A percentile compares a stretch with the other conserved stretches of the same genome.
phyloP scores from a whole-genome alignment of 495 filamentous ascomycete genomes.

The Penicillium crystallinum region DNA sequence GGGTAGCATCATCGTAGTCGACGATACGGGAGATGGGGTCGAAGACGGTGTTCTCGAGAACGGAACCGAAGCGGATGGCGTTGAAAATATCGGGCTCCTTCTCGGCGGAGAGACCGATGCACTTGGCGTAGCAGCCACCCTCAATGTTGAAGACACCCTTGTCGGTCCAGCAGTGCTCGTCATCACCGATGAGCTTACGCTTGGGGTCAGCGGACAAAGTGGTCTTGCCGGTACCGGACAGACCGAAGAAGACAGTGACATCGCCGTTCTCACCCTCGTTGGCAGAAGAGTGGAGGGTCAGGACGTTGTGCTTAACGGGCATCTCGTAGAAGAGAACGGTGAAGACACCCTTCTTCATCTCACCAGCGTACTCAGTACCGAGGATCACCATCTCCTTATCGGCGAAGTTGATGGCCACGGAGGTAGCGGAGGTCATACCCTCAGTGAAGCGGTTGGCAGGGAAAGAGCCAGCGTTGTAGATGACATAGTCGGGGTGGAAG shows the following conservation, averaged over 20 bases:
- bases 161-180: slow-evolving; percentile 99
- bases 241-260: slow-evolving; percentile 97
- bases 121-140: slow-evolving; percentile 99
- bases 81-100: slow-evolving; percentile 98
- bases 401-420: slow-evolving; percentile 81
- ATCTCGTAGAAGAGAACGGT: slow-evolving; percentile 99
- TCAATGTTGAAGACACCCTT: slow-evolving; percentile 98
- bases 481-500: slow-evolving; percentile 98
- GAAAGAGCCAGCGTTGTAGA: slow-evolving; percentile 99
- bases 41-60: slow-evolving; percentile 98
- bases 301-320: slow-evolving; percentile 98
- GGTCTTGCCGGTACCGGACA: slow-evolving; percentile 98
- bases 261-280: slow-evolving; percentile 86
- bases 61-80: slow-evolving; percentile 94
- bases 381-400: slow-evolving; percentile 98
- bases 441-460: slow-evolving; percentile 97
- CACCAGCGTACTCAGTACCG: slow-evolving; percentile 96
- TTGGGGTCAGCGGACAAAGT: slow-evolving; percentile 96
- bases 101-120: slow-evolving; percentile 93
- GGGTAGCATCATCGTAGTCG: slow-evolving; percentile 89
- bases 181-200: slow-evolving; percentile 92
- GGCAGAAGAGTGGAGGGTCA: slow-evolving; percentile 92
- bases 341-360: slow-evolving; percentile 99
- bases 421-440: slow-evolving; percentile 94
- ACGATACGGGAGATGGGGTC: slow-evolving; percentile 83